Evolutionary conservation across 2,329 filamentous ascomycete genomes (phyloP), one percentile per base, ranked within the genome.

Genomic region (Alternaria longipes): DNA sequence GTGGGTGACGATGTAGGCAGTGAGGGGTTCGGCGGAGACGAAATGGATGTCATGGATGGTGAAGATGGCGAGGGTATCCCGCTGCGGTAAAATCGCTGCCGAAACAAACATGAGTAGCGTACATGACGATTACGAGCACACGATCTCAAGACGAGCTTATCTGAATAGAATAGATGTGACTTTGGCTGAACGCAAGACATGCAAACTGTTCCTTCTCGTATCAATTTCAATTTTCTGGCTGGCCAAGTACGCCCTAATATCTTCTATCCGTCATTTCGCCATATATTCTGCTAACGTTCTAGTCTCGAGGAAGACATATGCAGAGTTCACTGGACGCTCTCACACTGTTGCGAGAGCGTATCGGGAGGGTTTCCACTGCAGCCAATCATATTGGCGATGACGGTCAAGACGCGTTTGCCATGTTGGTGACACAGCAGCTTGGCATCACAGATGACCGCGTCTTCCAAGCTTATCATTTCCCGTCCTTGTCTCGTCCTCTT

Each of bases 1-100:
- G 70, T 80, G 11, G 68, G 70, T 3, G 71, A 79, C 50, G 80
- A 79, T 34, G 76, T 74, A 22, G 79, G 69, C 6, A 73, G 78
- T 16, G 77, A 72, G 3, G 79, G 74, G 0, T 65, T 69, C 47
- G 74, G 54, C 0, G 66, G 61, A 12, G 66, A 66, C n/a, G 65
- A 66, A 11, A 60, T 64, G 30, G 65, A 55, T 14, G 24, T 20
- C 2, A 7, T 50, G 8, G 61, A 51, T 14, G 63, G 45, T 30
- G 60, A 45, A 28, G 60, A 54, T 6, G 64, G 55, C 7, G 65
- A 64, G 32, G 62, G 32, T n/a, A n/a, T 65, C 16, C 50, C 30
- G 6, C 26, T 60, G 46, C 26, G 26, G 14, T 44, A 32, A 36
- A 16, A 3, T 12, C 4, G 20, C 20, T 1, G 14, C 20, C 11